Evolutionary conservation across 257 asterid genomes (phyloP), one percentile per base, ranked within the genome.

Genomic region (Voacanga thouarsii): DNA sequence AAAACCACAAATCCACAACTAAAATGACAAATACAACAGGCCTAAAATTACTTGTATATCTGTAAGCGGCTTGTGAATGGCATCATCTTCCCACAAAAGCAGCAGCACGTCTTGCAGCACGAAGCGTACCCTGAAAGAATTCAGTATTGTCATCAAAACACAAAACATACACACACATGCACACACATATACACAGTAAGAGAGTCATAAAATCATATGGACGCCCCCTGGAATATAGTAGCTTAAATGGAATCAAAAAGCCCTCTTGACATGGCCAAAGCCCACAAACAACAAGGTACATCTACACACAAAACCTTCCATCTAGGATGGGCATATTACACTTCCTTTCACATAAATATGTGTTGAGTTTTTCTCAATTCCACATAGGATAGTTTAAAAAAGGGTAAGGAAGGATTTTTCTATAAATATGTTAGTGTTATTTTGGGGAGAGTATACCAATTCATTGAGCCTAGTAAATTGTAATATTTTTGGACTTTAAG

Each of bases 31-130:
- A 59, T 21, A 10, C 57, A 71, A 39, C 19, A 75, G 79, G 77
- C 69, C 28, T 69, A 81, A 55, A 50, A 72, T 92, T 86, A 95
- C 99, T 88, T 92, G 94, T 95, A n/a, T n/a, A 92, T 88, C 99
- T 87, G 72, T 90, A 77, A 94, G 92, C 79, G 92, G 83, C 85
- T 95, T 95, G 97, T 93, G 99, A 79, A 91, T 59, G 74, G 93
- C 98, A 81, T 84, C 98, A 82, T 95, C 99, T 71, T 98, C 99
- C 49, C 96, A 90, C 99, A 85, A 95, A 95, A 75, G 93, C 91
- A 83, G 90, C 95, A 72, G 97, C 97, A 57, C 86, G 90, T 80
- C 97, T 91, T 64, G 97, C 94, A 84, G 97, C 97, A 89, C 88
- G 85, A 23, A 91, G 93, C 44, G 92, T 90, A 68, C 98, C 97